A percentile compares a stretch with the other conserved stretches of the same genome.
These are phyloP conservation scores for Exophiala dermatitidis DNA, from an alignment of 2,329 filamentous ascomycete species.

Conservation along the genomic window DNA sequence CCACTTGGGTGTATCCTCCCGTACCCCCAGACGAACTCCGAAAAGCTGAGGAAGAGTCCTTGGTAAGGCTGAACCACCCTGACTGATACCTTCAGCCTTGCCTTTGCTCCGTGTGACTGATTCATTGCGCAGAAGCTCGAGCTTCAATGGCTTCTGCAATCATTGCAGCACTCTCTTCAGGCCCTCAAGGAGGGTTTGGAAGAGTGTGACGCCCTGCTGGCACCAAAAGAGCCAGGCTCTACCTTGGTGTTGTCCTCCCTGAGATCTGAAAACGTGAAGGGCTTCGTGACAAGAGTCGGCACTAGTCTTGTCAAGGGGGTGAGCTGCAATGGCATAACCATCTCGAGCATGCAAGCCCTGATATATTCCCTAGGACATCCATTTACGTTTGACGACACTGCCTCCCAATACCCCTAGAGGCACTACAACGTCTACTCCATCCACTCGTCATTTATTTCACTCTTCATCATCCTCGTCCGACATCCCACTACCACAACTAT, in stretches of 20 bases:
- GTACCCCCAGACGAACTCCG: constrained; percentile 46
- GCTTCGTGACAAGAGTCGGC: constrained; percentile 81
- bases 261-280: constrained; percentile 84
- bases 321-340: constrained; percentile 34
- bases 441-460: constrained; percentile 48
- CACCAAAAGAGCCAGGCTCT: constrained; percentile 74
- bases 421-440: constrained; percentile 35
- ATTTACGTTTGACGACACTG: constrained; percentile 67
- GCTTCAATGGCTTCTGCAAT: constrained; percentile 56
- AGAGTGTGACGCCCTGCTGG: constrained; percentile 80
- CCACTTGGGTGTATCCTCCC: constrained; percentile 55
- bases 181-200: constrained; percentile 66
- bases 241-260: constrained; percentile 84
- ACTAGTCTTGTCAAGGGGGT: constrained; percentile 88
- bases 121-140: constrained; percentile 35
- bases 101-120: not conserved
- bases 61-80: constrained; percentile 35
- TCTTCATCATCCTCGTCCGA: constrained; percentile 48
- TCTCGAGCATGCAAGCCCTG: not conserved
- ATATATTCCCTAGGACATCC: constrained; percentile 53
- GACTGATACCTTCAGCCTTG: not conserved
- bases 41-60: constrained; percentile 47
- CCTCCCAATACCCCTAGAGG: constrained; percentile 38
- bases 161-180: constrained; percentile 54
- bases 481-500: constrained; percentile 61